phyloP scores from a whole-genome alignment of 495 filamentous ascomycete species.

The Aspergillus ellipticus region DNA sequence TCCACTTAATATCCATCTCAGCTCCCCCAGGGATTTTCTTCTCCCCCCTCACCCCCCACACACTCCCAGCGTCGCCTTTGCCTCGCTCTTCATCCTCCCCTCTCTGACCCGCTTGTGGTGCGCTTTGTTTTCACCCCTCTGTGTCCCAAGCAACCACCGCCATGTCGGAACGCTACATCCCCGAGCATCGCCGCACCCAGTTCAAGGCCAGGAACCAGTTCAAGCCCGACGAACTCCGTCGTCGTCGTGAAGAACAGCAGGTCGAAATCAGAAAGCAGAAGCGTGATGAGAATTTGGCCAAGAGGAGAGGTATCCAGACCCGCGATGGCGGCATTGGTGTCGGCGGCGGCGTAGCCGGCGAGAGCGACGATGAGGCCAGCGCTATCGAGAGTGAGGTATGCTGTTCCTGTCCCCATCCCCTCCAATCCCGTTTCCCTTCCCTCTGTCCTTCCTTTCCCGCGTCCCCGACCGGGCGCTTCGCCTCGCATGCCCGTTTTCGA shows the following conservation, averaged over 20 bases:
- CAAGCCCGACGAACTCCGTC: constrained; percentile 97
- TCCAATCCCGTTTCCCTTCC: constrained; percentile 1
- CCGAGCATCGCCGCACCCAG: constrained; percentile 96
- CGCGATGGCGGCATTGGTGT: constrained; percentile 70
- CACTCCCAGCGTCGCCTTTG: constrained; percentile 17
- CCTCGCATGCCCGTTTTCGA: constrained; percentile 10
- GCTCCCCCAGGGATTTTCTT: constrained; percentile 21
- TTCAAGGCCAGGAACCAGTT: constrained; percentile 99
- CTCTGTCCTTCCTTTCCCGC: constrained; percentile 1
- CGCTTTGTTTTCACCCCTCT: constrained; percentile 33
- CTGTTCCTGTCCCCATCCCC: constrained; percentile 20
- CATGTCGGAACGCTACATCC: constrained; percentile 99
- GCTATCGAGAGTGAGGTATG: constrained; percentile 96
- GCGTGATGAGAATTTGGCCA: constrained; percentile 96
- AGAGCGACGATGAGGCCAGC: constrained; percentile 94
- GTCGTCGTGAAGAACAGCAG: constrained; percentile 97
- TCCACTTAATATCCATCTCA: constrained; percentile 32
- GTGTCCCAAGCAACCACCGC: constrained; percentile 53
- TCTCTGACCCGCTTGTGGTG: constrained; percentile 20
- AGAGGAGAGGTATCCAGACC: constrained; percentile 87
- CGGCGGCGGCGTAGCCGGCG: constrained; percentile 80
- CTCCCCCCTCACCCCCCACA: constrained; percentile 14
- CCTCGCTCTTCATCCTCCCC: constrained; percentile 21
- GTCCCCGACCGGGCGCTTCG: neutral
- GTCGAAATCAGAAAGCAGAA: constrained; percentile 98